Base-by-base conservation (phyloP, 352 stramenopile genomes). In the Phytopythium litorale region DNA sequence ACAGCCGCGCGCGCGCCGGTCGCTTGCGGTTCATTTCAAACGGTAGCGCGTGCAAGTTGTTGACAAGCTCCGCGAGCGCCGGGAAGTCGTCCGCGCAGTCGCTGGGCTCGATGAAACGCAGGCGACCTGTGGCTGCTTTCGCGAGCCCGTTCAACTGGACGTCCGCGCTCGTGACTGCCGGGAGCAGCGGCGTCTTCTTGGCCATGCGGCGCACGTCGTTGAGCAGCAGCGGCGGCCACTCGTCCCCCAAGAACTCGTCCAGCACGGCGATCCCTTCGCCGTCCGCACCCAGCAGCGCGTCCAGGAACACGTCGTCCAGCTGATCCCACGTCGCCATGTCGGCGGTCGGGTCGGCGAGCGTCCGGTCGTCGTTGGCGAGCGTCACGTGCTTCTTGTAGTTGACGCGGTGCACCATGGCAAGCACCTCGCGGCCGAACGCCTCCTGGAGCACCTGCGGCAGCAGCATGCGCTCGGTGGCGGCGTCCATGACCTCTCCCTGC, bases 21-120 rank as follows among this genome's bases (percentile, higher is more conserved):
- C 70, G 67, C 57, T 94, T 95, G 21, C 62, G 67, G 60, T 97
- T 97, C 67, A 97, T 86, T 59, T 96, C 87, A 55, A 78, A 91
- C 6, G 88, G 82, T 23, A 97, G 58, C 5, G 81, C 81, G 50
- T 92, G 79, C 23, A 96, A 52, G 42, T 89, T 90, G 30, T 88
- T 75, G 25, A 93, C 58, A 15, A 97, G 45, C 60, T 97, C 88
- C 1, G 73, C 74, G 0, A 96, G 49, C 8, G 85, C 87, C 1
- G 84, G 82, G 63, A 86, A 96, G 38, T 82, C 73, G 19, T 64
- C 56, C 4, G 67, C 65, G 59, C 80, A 90, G n/a, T 89, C 80
- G 38, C 60, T 43, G 15, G 72, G 64, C 48, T 91, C 80, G 0
- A 93, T 50, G 62, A 93, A 95, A 32, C 82, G 72, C 53, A 91